phyloP scores from a whole-genome alignment of 805 yeast species.

The Zygosaccharomyces rouxii region DNA sequence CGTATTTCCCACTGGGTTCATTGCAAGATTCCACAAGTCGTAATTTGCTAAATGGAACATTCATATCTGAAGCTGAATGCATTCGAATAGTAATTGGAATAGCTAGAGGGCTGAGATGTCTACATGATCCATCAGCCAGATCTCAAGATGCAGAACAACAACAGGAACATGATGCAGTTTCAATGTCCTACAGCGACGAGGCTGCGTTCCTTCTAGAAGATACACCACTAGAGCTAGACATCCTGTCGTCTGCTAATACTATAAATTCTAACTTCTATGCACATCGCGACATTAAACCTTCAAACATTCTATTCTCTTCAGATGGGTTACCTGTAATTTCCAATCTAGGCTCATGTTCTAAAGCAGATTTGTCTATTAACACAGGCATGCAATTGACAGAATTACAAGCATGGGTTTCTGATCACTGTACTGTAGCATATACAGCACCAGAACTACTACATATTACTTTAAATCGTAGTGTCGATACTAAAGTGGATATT shows the following conservation, averaged over 20 bases:
- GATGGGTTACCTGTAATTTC: conserved; percentile 74
- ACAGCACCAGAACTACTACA: conserved; percentile 89
- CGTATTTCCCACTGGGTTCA: conserved; percentile 68
- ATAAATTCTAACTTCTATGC: conserved; percentile 44
- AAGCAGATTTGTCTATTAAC: conserved; percentile 51
- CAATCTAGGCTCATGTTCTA: conserved; percentile 77
- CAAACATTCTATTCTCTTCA: conserved; percentile 74
- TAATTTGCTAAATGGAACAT: conserved; percentile 50
- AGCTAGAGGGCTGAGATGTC: conserved; percentile 66
- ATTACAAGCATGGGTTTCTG: conserved; percentile 67
- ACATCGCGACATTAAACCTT: conserved; percentile 86
- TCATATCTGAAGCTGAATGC: conserved; percentile 60
- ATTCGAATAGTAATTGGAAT: conserved; percentile 60
- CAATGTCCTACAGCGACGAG: conserved; percentile 28
- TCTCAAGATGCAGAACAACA: conserved; percentile 12
- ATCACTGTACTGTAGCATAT: conserved; percentile 80
- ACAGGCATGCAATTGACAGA: conserved; percentile 68
- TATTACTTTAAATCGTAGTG: conserved; percentile 57
- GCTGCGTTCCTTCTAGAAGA: conserved; percentile 20
- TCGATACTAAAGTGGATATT: conserved; percentile 65
- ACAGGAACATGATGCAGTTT: conserved; percentile 14
- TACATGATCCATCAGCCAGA: conserved; percentile 47
- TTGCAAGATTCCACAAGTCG: conserved; percentile 75
- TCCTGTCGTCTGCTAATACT: conserved; percentile 10
- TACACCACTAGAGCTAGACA: conserved; percentile 21